Conservation (phyloP, 202 grass and related monocot genomes). For the Bolboschoenoplectus hybrid region DNA sequence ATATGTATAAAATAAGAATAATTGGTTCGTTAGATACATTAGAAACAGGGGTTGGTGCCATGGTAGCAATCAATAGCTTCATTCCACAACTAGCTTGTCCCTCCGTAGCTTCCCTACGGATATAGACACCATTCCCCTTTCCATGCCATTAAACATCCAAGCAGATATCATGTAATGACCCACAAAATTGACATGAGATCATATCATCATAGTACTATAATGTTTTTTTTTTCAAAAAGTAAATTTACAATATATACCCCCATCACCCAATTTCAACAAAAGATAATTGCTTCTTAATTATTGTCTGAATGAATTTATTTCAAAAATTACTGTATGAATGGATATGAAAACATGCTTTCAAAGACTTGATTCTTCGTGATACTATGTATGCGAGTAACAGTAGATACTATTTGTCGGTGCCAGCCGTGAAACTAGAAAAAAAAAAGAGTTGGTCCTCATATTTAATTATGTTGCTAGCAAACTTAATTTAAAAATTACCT, state of each 20-base stretch:
- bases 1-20: neutral
- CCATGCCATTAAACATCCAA: neutral
- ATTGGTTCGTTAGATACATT: neutral
- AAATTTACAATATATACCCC: neutral
- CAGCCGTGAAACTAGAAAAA: neutral
- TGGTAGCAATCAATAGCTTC: neutral
- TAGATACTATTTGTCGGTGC: no score
- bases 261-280: neutral
- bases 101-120: neutral
- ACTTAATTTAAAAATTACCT: neutral
- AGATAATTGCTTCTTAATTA: neutral
- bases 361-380: no score
- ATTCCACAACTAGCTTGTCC: neutral
- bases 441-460: neutral
- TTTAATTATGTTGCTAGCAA: neutral
- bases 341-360: no score
- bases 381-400: no score
- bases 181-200: conserved; percentile 8
- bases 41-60: neutral
- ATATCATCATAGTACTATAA: neutral
- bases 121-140: neutral
- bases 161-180: conserved; percentile 5
- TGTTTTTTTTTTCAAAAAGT: neutral
- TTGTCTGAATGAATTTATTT: neutral
- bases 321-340: neutral